Evolutionary conservation across 2,329 filamentous ascomycete species (phyloP), one percentile per base, ranked within the genome.

Genomic region (Fusarium albidum): DNA sequence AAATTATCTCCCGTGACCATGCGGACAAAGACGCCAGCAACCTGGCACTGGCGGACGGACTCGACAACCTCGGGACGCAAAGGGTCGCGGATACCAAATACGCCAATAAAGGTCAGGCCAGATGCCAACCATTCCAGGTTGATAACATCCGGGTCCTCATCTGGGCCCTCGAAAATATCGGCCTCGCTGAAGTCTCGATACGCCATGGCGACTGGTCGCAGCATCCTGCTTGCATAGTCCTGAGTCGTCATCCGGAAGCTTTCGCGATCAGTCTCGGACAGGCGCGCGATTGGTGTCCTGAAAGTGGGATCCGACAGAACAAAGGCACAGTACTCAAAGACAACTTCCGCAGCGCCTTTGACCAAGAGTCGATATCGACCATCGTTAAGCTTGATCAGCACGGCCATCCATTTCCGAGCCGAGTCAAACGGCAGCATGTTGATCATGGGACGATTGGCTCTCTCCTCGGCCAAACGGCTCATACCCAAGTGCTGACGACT

Each of bases 131-230:
- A 74, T 54, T 74, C 71, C 12, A 75, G 52, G 28, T 74, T 73
- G 14, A 73, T 61, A n/a, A 65, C 55, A 5, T 70, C 69, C 1
- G 69, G 69, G 8, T 73, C 70, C 27, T 75, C 71, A 6, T 67
- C 66, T 5, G 68, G 64, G 27, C 81, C 68, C 9, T 84, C 88
- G 45, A 88, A 81, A 17, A 79, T 81, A 21, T 90, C 89, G 82
- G 87, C 90, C 52, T 77, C 78, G 25, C 86, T 81, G 53, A 90
- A 92, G 59, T 95, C 91, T 38, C 84, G 82, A 71, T 90, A 92
- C 5, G 90, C 80, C 58, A 93, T 79, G 14, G 84, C 89, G 47
- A 94, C 92, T 1, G 89, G 92, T 40, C 90, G 85, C 11, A 94
- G 81, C 50, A 88, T 89, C 9, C 85, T 82, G 7, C 81, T 82